phyloP scores from a whole-genome alignment of 768 basidiomycete species.

The Hericium erinaceus region DNA sequence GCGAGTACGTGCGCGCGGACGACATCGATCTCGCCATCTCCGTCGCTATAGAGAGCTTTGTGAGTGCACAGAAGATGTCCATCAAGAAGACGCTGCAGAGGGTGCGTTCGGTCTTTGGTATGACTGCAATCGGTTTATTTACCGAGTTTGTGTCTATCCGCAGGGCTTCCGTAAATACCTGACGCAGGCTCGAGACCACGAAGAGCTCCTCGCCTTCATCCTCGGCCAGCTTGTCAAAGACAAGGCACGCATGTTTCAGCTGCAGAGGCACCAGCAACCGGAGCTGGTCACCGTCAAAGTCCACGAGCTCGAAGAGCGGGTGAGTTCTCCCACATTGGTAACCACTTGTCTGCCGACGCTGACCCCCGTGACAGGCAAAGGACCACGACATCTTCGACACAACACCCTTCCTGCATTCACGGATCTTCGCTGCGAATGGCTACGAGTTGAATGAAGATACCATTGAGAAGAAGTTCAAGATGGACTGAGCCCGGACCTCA shows the following conservation, averaged over 20 bases:
- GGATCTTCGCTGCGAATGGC: slow-evolving; percentile 81
- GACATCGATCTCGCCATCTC: slow-evolving; percentile 97
- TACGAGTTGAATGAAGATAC: slow-evolving; percentile 58
- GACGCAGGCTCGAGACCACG: slow-evolving; percentile 90
- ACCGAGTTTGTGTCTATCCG: background rate
- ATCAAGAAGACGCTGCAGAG: slow-evolving; percentile 97
- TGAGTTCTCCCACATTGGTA: slow-evolving; percentile 28
- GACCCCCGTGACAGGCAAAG: slow-evolving; percentile 56
- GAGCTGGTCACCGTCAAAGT: slow-evolving; percentile 67
- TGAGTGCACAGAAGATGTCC: slow-evolving; percentile 94
- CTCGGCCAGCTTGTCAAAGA: slow-evolving; percentile 92
- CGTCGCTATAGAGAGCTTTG: slow-evolving; percentile 90
- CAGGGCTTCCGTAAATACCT: slow-evolving; percentile 97
- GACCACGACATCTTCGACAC: slow-evolving; percentile 95
- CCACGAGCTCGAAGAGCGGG: slow-evolving; percentile 80
- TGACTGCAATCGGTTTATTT: background rate
- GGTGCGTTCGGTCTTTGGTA: slow-evolving; percentile 35
- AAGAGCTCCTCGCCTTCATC: slow-evolving; percentile 90
- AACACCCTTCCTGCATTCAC: slow-evolving; percentile 74
- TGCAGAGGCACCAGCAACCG: slow-evolving; percentile 70
- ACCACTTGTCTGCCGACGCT: slow-evolving; percentile 6
- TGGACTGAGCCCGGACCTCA: slow-evolving; percentile 2
- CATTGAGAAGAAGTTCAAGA: slow-evolving; percentile 69
- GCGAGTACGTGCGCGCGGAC: slow-evolving; percentile 92
- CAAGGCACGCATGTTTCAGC: slow-evolving; percentile 75